Percentiles rank a stretch among this genome's conserved stretches.
Conservation (phyloP, 2,329 filamentous ascomycete species). For the Fusarium verrucosum region DNA sequence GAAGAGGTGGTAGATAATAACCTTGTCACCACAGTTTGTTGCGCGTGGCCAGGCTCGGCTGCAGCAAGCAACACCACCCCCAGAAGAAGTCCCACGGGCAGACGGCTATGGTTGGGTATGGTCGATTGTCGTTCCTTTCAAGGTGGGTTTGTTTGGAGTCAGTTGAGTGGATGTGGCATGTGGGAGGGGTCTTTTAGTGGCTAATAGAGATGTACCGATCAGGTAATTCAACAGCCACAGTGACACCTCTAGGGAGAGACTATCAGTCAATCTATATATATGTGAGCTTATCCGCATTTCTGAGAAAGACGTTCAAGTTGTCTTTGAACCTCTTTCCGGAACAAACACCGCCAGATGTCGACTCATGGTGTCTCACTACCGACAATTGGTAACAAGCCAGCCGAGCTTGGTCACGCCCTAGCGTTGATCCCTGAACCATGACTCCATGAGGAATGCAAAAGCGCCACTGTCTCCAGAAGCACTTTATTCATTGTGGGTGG, state of each 20-base stretch:
- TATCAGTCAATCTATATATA: slow-evolving; percentile 5
- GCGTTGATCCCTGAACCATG: slow-evolving; percentile 29
- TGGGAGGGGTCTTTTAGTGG: slow-evolving; percentile 27
- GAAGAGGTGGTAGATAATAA: background rate
- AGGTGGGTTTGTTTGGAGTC: slow-evolving; percentile 18
- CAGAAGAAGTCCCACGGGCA: slow-evolving; percentile 5
- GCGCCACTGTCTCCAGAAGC: slow-evolving; percentile 27
- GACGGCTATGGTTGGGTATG: slow-evolving; percentile 14
- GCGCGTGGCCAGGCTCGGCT: slow-evolving; percentile 40
- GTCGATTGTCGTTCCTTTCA: background rate
- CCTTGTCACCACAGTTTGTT: slow-evolving; percentile 15
- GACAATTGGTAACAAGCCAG: slow-evolving; percentile 25
- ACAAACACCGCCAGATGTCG: slow-evolving; percentile 11
- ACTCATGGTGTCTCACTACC: slow-evolving; percentile 26
- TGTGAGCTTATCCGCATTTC: slow-evolving; percentile 27
- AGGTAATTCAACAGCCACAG: slow-evolving; percentile 26
- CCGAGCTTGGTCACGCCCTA: slow-evolving; percentile 31
- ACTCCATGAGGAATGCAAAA: slow-evolving; percentile 27
- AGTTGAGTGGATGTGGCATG: slow-evolving; percentile 2
- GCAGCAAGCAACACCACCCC: slow-evolving; percentile 4
- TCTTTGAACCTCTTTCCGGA: slow-evolving; percentile 29
- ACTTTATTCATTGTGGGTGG: slow-evolving; percentile 8
- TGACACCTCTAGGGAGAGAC: slow-evolving; percentile 1
- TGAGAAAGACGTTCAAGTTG: slow-evolving; percentile 12
- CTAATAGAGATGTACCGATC: slow-evolving; percentile 23